Base-by-base conservation (phyloP, 345 rosid species). In the Nephelium lappaceum region DNA sequence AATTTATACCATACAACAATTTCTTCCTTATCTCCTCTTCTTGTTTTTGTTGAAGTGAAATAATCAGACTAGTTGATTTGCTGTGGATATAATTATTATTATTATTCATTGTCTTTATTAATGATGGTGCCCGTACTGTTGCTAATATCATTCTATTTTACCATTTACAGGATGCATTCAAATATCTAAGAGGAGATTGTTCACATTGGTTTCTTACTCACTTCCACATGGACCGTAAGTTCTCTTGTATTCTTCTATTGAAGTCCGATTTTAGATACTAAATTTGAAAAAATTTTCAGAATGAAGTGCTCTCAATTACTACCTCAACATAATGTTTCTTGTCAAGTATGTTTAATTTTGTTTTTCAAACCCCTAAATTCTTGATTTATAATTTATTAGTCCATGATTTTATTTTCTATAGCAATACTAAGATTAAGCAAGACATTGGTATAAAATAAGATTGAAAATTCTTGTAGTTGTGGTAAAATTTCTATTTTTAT, bases 211-310 rank as follows among this genome's bases (percentile, higher is more conserved):
- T 95, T 91, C 97, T 95, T 51, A 90, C 99, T 10, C 99, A 93
- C 83, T 95, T 95, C 82, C 98, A 95, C 84, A 92, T 91, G 84
- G 99, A 93, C 80, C 98, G 99, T 95, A 86, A 90, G 99, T 92
- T 80, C 53, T 65, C 21, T 74, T 16, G 7, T 73, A 36, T 69
- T 64, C 9, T 55, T 79, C 15, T 74, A 38, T 69, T 76, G 60
- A 18, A 42, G 42, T 76, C 66, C 10, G 11, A 19, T 60, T 70
- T 49, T 66, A n/a, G 42, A 43, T 21, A 47, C 31, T 76, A 1
- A 45, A 49, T 55, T 19, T 42, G 63, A 67, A 80, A 41, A 65
- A 49, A 12, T 5, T 51, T 23, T 51, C 47, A 76, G 25, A 61
- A 72, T 4, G 66, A 67, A 60, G 19, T n/a, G 57, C 39, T 47